Conservation (phyloP, 2,329 filamentous ascomycete genomes). For the Penicillium olsonii region DNA sequence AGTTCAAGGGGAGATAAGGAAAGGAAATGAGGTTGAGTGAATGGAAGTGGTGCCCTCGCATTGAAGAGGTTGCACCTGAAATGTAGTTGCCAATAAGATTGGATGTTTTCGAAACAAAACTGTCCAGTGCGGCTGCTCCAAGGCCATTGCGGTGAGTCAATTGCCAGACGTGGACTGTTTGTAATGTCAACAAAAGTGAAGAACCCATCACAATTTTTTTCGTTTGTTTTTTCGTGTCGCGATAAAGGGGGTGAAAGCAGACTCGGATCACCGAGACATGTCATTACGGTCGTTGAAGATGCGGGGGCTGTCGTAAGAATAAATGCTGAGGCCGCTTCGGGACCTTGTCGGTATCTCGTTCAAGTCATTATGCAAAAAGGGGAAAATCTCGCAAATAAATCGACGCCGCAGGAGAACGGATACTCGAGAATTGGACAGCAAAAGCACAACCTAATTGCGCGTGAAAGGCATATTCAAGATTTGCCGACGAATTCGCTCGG, state of each 20-base stretch:
- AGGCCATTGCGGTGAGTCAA: neutral
- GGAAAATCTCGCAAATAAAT: conserved; percentile 22
- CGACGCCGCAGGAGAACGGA: conserved; percentile 26
- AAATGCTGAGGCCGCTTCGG: conserved; percentile 14
- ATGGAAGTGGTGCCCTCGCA: conserved; percentile 10
- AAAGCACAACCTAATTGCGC: conserved; percentile 24
- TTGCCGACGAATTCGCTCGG: conserved; percentile 42
- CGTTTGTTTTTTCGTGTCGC: conserved; percentile 13
- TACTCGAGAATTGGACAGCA: conserved; percentile 15
- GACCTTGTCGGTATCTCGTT: conserved; percentile 25
- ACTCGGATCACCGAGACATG: conserved; percentile 24
- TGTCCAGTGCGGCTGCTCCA: neutral
- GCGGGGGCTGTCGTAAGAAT: conserved; percentile 37
- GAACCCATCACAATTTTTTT: conserved; percentile 26
- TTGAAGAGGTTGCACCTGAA: conserved; percentile 3
- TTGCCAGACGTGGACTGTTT: too few relatives aligned
- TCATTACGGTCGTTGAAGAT: conserved; percentile 35
- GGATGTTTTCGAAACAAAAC: conserved; percentile 3
- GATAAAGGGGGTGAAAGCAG: conserved; percentile 11
- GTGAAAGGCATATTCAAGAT: conserved; percentile 40
- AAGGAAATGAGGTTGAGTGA: conserved; percentile 16
- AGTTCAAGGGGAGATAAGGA: conserved; percentile 1
- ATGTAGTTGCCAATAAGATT: conserved; percentile 15
- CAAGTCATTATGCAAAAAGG: conserved; percentile 31
- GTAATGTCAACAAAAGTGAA: conserved; percentile 10